Evolutionary conservation across 176 grass and related monocot genomes (phyloP).

Genomic region (Zoysia pacifica): DNA sequence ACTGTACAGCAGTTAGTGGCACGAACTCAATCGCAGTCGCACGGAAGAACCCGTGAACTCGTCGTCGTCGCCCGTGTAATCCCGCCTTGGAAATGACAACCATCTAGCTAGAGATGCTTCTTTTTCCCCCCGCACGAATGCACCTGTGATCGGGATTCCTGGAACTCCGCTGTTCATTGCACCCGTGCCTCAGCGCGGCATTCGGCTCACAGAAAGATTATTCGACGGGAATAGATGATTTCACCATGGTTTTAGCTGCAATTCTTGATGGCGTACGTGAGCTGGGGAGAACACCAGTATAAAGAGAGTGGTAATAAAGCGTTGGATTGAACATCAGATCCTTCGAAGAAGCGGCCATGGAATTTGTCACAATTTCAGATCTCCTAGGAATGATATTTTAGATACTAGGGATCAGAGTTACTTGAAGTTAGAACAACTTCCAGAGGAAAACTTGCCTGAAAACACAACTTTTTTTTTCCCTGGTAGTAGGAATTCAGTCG

Average conservation of each 20-base stretch:
- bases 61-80: not conserved
- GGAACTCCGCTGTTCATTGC: not conserved
- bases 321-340: no score
- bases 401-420: no score
- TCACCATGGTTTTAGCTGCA: not conserved
- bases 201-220: not conserved
- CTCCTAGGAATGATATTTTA: no score
- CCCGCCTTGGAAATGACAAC: constrained; percentile 13
- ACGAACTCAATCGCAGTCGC: not conserved
- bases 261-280: not conserved
- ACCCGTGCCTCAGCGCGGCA: not conserved
- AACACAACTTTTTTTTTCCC: no score
- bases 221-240: not conserved
- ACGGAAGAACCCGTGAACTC: not conserved
- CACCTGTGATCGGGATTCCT: not conserved
- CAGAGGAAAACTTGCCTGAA: no score
- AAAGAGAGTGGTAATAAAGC: no score
- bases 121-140: not conserved
- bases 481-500: not conserved
- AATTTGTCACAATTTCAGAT: no score
- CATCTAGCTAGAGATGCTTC: not conserved
- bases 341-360: no score
- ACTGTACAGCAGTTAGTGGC: constrained; percentile 30
- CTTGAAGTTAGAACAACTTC: no score
- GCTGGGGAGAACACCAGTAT: not conserved